Base-by-base conservation (phyloP, 495 filamentous ascomycete species). In the Aspergillus biplanus region DNA sequence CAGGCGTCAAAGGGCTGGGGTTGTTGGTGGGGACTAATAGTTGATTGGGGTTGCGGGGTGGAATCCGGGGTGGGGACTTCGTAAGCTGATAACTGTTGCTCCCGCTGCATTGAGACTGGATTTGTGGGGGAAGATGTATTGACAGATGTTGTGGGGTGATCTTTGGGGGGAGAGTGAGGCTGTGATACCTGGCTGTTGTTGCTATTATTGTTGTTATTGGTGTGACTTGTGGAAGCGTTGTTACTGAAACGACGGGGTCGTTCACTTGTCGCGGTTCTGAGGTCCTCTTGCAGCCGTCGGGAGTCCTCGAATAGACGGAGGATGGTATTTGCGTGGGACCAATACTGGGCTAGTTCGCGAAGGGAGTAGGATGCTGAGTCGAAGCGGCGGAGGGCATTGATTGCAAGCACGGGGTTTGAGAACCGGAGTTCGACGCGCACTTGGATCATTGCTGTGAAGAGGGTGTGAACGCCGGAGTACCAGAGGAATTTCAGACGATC, bases 391-490 rank as follows among this genome's bases (percentile, higher is more conserved):
- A 82, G 71, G 47, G 78, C 79, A 37, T 82, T 82, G 67, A 82
- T 82, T 1, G 79, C 80, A 9, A 80, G 70, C 11, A 82, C 75
- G 4, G 80, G 79, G 50, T 83, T 82, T n/a, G 78, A 80, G 59
- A 80, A 80, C 34, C 78, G 76, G 33, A 82, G 73, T 59, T 83
- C 78, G 7, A 80, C 78, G n/a, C 78, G 74, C 6, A 83, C 77
- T 71, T 82, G 78, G 34, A 83, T 81, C 77, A 83, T 80, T 46
- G 79, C 79, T 16, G 79, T 81, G 61, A 83, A 82, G 15, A 81
- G 65, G 1, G 76, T 79, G 54, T 80, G 75, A 7, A 83, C 76
- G 8, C 76, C 77, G 18, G 79, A 79, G 63, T 78, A 80, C 80
- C 79, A 82, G 6, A 81, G 68, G 65, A 70, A 79, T 54, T 77